phyloP scores from a whole-genome alignment of 1,284 basidiomycete species.

The Melampsora americana region DNA sequence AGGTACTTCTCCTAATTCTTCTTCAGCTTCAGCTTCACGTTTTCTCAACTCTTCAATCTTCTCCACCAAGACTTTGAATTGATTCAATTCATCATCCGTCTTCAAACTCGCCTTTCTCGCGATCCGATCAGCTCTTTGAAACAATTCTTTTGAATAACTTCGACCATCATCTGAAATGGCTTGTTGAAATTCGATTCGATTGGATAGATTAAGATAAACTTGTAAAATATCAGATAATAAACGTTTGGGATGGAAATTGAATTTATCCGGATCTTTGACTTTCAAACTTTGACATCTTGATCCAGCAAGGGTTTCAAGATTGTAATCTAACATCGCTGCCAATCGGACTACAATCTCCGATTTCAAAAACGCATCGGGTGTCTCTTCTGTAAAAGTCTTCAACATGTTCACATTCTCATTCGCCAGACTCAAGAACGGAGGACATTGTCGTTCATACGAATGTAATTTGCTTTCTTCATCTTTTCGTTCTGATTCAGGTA shows the following conservation, averaged over 20 bases:
- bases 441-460: slow-evolving; percentile 74
- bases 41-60: slow-evolving; percentile 80
- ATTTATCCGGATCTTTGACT: slow-evolving; percentile 82
- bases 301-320: slow-evolving; percentile 82
- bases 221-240: slow-evolving; percentile 83
- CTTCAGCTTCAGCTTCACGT: slow-evolving; percentile 73
- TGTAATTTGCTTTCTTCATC: slow-evolving; percentile 79
- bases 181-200: slow-evolving; percentile 73
- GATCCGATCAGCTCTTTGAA: slow-evolving; percentile 73
- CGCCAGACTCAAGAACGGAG: slow-evolving; percentile 79
- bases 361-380: slow-evolving; percentile 88
- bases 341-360: slow-evolving; percentile 93
- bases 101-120: slow-evolving; percentile 69
- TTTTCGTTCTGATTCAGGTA: slow-evolving; percentile 69
- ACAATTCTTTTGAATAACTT: slow-evolving; percentile 80
- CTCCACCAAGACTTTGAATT: slow-evolving; percentile 68
- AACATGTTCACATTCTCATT: slow-evolving; percentile 83
- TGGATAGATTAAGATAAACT: slow-evolving; percentile 84
- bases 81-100: slow-evolving; percentile 72
- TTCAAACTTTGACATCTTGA: slow-evolving; percentile 74
- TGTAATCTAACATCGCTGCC: slow-evolving; percentile 96
- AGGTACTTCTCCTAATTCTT: slow-evolving; percentile 87
- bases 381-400: slow-evolving; percentile 86
- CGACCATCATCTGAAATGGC: slow-evolving; percentile 90
- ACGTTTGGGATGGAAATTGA: slow-evolving; percentile 79